phyloP scores from a whole-genome alignment of 176 grass and related monocot genomes.

The Eleusine indica region DNA sequence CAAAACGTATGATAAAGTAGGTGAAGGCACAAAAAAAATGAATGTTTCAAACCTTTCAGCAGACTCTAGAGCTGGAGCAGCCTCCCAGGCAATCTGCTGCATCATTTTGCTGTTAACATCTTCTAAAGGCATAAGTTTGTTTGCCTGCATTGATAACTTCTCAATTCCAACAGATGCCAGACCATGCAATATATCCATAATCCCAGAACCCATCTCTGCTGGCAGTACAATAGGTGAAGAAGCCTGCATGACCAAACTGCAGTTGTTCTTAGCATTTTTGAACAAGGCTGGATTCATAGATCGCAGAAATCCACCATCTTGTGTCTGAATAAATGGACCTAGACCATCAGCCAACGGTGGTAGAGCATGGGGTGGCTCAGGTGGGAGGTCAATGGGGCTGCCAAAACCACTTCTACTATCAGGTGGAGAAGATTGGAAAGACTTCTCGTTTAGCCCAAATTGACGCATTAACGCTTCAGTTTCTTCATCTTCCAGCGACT shows the following conservation, averaged over 20 bases:
- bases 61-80: slow-evolving; percentile 60
- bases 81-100: slow-evolving; percentile 84
- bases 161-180: slow-evolving; percentile 92
- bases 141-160: slow-evolving; percentile 88
- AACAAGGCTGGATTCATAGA: slow-evolving; percentile 83
- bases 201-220: slow-evolving; percentile 93
- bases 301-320: slow-evolving; percentile 81
- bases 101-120: slow-evolving; percentile 94
- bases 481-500: slow-evolving; percentile 82
- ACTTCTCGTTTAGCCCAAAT: slow-evolving; percentile 73
- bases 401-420: slow-evolving; percentile 68
- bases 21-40: slow-evolving; percentile 17
- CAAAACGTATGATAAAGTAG: slow-evolving; percentile 22
- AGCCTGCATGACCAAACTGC: slow-evolving; percentile 89
- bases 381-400: slow-evolving; percentile 73
- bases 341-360: slow-evolving; percentile 71
- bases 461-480: slow-evolving; percentile 91
- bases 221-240: slow-evolving; percentile 93
- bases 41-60: slow-evolving; percentile 55
- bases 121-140: slow-evolving; percentile 94
- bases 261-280: slow-evolving; percentile 83
- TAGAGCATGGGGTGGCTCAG: slow-evolving; percentile 59
- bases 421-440: slow-evolving; percentile 74
- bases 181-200: slow-evolving; percentile 91
- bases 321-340: slow-evolving; percentile 87